phyloP scores from a whole-genome alignment of 208 protist species.

The Leishmania guyanensis region DNA sequence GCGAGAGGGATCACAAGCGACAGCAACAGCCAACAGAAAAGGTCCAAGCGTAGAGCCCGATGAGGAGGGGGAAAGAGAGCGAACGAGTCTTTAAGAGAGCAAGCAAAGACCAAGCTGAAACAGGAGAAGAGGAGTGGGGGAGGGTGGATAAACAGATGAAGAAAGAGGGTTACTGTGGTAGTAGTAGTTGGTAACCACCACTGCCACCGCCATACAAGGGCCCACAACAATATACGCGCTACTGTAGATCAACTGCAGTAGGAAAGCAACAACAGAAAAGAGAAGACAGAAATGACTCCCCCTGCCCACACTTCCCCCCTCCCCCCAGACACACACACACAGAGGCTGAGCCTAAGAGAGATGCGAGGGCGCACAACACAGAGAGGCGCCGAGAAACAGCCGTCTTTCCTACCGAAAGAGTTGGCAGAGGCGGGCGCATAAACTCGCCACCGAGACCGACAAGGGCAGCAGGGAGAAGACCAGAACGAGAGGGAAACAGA shows the following conservation, averaged over 20 bases:
- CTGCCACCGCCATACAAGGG: not conserved
- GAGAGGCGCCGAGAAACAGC: not conserved
- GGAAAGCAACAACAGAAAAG: not conserved
- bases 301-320: not conserved
- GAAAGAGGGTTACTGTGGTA: not conserved
- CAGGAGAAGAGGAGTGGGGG: slow-evolving; percentile 7
- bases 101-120: not conserved
- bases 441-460: not conserved
- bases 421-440: not conserved
- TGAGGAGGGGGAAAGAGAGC: slow-evolving; percentile 4
- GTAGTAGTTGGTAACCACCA: not conserved
- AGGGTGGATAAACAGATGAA: not conserved
- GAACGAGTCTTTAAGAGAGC: no score
- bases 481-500: not conserved
- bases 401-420: not conserved
- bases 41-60: not conserved
- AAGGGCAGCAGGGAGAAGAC: not conserved
- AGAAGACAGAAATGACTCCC: not conserved
- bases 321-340: not conserved
- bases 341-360: not conserved
- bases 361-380: not conserved
- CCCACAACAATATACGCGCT: not conserved
- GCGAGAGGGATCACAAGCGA: not conserved
- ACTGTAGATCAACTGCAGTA: not conserved
- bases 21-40: not conserved